Conservation (phyloP, 202 grass and related monocot genomes). For the Musa balbisiana region DNA sequence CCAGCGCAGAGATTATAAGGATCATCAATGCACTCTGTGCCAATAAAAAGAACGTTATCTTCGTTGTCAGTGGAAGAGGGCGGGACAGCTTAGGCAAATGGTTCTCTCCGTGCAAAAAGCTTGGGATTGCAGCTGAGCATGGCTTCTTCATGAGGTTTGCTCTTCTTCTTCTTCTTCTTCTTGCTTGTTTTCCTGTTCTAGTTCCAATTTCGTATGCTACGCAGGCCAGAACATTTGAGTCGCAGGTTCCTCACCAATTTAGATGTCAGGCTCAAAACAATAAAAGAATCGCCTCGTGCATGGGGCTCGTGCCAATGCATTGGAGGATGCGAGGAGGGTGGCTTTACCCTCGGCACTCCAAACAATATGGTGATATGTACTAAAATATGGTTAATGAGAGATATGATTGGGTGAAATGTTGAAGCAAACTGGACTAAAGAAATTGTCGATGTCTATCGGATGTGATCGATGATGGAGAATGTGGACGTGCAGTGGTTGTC, state of each 20-base stretch:
- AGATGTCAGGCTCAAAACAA: background rate
- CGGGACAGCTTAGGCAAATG: conserved; percentile 59
- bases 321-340: too few relatives aligned
- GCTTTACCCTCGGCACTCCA: too few relatives aligned
- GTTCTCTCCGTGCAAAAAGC: conserved; percentile 59
- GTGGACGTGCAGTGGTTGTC: too few relatives aligned
- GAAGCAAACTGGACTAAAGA: background rate
- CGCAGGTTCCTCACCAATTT: background rate
- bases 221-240: too few relatives aligned
- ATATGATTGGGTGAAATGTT: too few relatives aligned
- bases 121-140: conserved; percentile 90
- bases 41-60: conserved; percentile 65
- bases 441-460: too few relatives aligned
- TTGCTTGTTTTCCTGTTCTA: background rate
- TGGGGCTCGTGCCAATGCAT: too few relatives aligned
- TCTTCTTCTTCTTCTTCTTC: conserved; percentile 3
- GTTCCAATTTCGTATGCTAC: background rate
- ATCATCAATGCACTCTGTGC: conserved; percentile 78
- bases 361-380: too few relatives aligned
- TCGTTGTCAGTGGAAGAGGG: conserved; percentile 80
- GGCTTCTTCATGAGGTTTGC: conserved; percentile 82
- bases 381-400: too few relatives aligned
- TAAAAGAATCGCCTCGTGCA: too few relatives aligned
- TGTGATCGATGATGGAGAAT: too few relatives aligned
- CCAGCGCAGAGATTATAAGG: conserved; percentile 43